Conservation (phyloP, 768 basidiomycete genomes). For the Auricularia sp. region DNA sequence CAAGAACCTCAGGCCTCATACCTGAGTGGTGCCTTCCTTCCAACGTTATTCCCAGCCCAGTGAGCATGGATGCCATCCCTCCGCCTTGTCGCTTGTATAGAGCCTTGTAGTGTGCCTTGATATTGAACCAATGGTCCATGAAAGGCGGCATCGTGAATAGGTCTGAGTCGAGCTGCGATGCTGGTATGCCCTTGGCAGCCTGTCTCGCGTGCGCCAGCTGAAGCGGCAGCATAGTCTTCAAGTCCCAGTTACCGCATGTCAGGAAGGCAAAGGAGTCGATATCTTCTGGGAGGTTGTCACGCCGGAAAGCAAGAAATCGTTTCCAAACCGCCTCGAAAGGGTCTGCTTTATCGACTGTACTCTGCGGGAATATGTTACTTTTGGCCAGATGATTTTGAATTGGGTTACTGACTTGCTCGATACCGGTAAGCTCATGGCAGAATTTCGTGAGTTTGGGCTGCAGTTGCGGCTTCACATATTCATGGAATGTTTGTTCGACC, state of each 20-base stretch:
- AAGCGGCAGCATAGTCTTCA: conserved; percentile 5
- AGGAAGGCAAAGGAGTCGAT: conserved; percentile 6
- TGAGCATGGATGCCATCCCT: neutral
- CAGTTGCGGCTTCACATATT: conserved; percentile 5
- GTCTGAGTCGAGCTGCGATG: conserved; percentile 2
- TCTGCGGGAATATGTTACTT: neutral
- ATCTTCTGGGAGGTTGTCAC: neutral
- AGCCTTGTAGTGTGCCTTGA: neutral
- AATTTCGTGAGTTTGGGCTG: conserved; percentile 6
- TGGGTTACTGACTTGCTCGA: neutral
- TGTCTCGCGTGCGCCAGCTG: conserved; percentile 1
- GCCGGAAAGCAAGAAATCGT: conserved; percentile 3
- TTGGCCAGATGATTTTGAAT: too few relatives aligned
- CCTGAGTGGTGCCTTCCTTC: neutral
- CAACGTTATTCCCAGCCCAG: neutral
- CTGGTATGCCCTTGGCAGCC: neutral
- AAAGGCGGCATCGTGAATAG: neutral
- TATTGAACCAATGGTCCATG: neutral
- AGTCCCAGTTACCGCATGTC: conserved; percentile 10
- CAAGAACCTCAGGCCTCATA: neutral
- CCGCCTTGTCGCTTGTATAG: neutral
- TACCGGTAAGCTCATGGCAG: conserved; percentile 9
- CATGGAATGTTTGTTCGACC: conserved; percentile 5
- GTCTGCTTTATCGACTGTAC: conserved; percentile 7
- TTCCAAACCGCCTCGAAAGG: conserved; percentile 5